phyloP scores from a whole-genome alignment of 805 yeast species.

The Spathaspora arborariae region DNA sequence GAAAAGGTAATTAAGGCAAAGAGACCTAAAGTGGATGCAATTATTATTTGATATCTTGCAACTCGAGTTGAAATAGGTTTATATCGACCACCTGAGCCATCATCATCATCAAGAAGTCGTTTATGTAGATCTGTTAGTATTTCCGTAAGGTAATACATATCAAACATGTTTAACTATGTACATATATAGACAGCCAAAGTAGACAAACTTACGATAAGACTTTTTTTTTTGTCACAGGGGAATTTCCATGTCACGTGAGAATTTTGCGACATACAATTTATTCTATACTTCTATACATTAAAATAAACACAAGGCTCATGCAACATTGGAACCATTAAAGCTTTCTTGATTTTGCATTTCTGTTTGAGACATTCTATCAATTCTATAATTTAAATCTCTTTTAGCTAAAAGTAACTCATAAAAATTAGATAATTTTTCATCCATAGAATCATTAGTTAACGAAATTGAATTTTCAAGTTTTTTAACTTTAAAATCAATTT shows the following conservation, averaged over 20 bases:
- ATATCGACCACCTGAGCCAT: conserved; percentile 5
- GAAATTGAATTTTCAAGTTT: background rate
- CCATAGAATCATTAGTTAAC: background rate
- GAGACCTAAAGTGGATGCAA: conserved; percentile 67
- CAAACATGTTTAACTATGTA: background rate
- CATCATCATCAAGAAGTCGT: background rate
- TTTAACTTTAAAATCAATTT: background rate
- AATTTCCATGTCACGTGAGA: background rate
- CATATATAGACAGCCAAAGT: background rate
- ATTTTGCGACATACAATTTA: background rate
- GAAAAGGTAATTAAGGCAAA: conserved; percentile 69
- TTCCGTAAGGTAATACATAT: background rate
- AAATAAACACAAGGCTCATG: too few relatives aligned
- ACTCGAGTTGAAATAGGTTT: conserved; percentile 42
- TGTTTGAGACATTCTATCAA: too few relatives aligned
- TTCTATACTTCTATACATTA: too few relatives aligned
- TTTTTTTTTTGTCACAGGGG: background rate
- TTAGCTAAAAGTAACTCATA: background rate
- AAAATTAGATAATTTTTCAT: background rate
- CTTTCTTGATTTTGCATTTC: too few relatives aligned
- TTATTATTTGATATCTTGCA: conserved; percentile 70
- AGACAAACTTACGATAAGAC: background rate
- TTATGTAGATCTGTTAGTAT: background rate
- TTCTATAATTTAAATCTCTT: background rate
- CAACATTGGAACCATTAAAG: too few relatives aligned